Evolutionary conservation across 305 asterid species (phyloP).

Genomic region (Ajuga reptans): DNA sequence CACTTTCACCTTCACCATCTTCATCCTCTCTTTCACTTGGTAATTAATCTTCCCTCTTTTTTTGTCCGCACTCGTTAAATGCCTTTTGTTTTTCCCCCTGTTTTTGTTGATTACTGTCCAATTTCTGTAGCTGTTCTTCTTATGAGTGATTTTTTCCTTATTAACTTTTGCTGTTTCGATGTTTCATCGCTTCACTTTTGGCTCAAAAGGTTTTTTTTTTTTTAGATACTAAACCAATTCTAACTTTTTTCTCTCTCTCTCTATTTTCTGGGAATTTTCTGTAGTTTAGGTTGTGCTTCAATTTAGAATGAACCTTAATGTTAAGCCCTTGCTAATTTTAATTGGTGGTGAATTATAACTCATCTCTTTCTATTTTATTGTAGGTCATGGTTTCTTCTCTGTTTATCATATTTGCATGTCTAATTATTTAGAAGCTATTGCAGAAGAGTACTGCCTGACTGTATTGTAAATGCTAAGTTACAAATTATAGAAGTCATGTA

Average conservation of each 20-base stretch:
- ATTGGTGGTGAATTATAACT: not conserved
- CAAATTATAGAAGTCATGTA: not conserved
- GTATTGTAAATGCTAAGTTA: not conserved
- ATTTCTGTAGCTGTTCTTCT: not conserved
- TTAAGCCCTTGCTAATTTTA: not conserved
- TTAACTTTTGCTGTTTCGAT: not conserved
- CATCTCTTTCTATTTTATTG: not conserved
- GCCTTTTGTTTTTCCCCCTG: not conserved
- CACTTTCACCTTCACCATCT: conserved; percentile 27
- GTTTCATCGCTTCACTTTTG: not conserved
- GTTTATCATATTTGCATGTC: not conserved
- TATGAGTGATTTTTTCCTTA: not conserved
- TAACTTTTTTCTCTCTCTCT: no score
- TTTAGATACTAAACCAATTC: no score
- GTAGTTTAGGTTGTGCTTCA: no score
- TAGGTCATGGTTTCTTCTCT: not conserved
- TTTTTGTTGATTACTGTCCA: not conserved
- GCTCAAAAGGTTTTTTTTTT: not conserved
- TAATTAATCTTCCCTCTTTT: not conserved
- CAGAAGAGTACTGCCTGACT: not conserved
- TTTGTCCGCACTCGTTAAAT: not conserved
- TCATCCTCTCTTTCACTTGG: conserved; percentile 25
- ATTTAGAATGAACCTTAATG: not conserved
- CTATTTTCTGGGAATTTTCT: no score
- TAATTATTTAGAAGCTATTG: not conserved